These are phyloP conservation scores for Neurospora sp. DNA, from an alignment of 2,329 filamentous ascomycete genomes.

Conservation along the genomic window DNA sequence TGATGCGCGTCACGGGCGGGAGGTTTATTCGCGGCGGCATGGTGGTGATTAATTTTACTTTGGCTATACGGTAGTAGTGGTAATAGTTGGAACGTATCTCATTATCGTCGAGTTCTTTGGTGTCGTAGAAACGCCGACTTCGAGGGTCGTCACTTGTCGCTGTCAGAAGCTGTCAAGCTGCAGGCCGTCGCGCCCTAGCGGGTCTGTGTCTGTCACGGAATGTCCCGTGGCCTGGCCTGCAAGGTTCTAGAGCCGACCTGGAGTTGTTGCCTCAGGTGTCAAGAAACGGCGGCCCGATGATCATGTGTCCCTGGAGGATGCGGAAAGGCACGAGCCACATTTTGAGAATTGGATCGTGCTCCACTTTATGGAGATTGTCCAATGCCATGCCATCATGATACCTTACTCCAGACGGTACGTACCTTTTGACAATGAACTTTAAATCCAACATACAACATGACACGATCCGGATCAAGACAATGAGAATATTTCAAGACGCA, in stretches of 20 bases:
- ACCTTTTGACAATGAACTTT: background rate
- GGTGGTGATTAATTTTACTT: conserved; percentile 16
- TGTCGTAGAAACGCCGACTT: background rate
- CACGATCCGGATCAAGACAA: no score
- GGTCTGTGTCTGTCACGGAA: background rate
- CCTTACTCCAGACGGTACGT: background rate
- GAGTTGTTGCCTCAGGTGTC: background rate
- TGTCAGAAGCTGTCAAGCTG: background rate
- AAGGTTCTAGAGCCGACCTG: background rate
- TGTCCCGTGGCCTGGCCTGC: background rate
- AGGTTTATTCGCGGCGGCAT: conserved; percentile 85
- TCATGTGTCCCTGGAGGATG: background rate
- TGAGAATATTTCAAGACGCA: background rate
- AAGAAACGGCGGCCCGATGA: background rate
- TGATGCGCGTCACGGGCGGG: conserved; percentile 77
- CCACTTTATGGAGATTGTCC: background rate
- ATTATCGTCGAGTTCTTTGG: background rate
- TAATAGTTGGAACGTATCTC: background rate
- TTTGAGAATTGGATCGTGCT: background rate
- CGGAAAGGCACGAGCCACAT: background rate
- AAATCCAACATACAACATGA: background rate
- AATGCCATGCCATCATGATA: background rate
- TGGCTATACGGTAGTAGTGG: background rate
- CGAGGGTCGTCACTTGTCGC: background rate
- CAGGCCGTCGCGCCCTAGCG: background rate